Base-by-base conservation (phyloP, 2,329 filamentous ascomycete species). In the Phyllosticta capitalensis region DNA sequence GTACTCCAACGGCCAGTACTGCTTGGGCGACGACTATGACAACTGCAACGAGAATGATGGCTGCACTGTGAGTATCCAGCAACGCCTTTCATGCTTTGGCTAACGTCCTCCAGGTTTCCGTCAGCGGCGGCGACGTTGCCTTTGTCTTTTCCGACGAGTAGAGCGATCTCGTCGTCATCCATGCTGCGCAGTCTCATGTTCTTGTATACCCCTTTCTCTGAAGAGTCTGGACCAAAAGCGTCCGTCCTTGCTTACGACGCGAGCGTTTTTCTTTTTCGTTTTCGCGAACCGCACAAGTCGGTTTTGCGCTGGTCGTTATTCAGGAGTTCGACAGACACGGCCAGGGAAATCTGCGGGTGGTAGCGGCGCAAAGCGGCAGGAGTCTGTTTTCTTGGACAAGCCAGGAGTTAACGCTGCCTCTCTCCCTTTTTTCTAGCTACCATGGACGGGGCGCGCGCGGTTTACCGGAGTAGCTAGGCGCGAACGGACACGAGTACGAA, bases 11-110 rank as follows among this genome's bases (percentile, higher is more conserved):
- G 85, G 86, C 60, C 65, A 75, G 62, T 94, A 86, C 77, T 81
- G 79, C 67, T 74, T 75, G 61, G 77, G 72, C 22, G 71, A 70
- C 28, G 75, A 76, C 60, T 78, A 75, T 61, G 69, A 68, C 17
- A 72, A 75, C 38, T 80, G 79, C 64, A 81, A 81, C 64, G 61
- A 66, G 24, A 70, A 74, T 61, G 79, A 76, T 63, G 90, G 90
- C 62, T 95, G 90, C 83, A 95, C 90, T 55, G 90, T 94, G 85
- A 81, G 88, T 82, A n/a, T n/a, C 24, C 12, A 1, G 2, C n/a
- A 53, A 10, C 22, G 10, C 5, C 6, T 10, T 9, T 3, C 24
- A 33, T 4, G 24, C 4, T 26, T 7, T 19, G 20, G 5, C 53
- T 60, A 50, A 60, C 30, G 1, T 17, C 9, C 9, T 5, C 3